phyloP scores from a whole-genome alignment of 306 rosid genomes.

The Elaeagnus macrophylla region DNA sequence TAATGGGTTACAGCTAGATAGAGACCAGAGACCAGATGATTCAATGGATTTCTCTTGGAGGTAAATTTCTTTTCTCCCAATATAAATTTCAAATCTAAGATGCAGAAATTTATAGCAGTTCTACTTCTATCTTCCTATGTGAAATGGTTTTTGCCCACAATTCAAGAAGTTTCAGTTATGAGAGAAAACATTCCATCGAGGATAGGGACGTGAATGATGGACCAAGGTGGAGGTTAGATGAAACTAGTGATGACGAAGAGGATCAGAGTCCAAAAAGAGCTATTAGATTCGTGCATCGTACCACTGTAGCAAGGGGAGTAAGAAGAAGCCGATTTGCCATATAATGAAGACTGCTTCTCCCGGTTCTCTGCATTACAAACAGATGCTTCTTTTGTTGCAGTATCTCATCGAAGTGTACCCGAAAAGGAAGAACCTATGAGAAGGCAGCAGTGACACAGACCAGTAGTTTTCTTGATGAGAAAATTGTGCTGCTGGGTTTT shows the following conservation, averaged over 20 bases:
- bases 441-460: too few species aligned
- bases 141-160: not conserved
- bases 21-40: constrained; percentile 46
- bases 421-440: too few species aligned
- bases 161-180: constrained; percentile 29
- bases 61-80: constrained; percentile 29
- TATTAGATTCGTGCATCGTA: constrained; percentile 23
- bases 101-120: too few species aligned
- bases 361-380: too few species aligned
- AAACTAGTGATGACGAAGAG: constrained; percentile 71
- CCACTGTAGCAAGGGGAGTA: constrained; percentile 31
- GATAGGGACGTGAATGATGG: constrained; percentile 39
- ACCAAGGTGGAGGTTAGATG: constrained; percentile 93
- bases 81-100: too few species aligned
- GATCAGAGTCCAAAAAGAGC: constrained; percentile 37
- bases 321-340: constrained; percentile 53
- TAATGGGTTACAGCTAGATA: constrained; percentile 32
- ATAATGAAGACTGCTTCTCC: constrained; percentile 29
- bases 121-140: too few species aligned
- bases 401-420: too few species aligned
- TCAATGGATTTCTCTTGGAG: constrained; percentile 53
- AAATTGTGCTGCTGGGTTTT: too few species aligned
- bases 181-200: constrained; percentile 25
- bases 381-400: too few species aligned
- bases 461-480: too few species aligned